Base-by-base conservation (phyloP, 2,329 filamentous ascomycete species). In the Helicocarpus griseus region DNA sequence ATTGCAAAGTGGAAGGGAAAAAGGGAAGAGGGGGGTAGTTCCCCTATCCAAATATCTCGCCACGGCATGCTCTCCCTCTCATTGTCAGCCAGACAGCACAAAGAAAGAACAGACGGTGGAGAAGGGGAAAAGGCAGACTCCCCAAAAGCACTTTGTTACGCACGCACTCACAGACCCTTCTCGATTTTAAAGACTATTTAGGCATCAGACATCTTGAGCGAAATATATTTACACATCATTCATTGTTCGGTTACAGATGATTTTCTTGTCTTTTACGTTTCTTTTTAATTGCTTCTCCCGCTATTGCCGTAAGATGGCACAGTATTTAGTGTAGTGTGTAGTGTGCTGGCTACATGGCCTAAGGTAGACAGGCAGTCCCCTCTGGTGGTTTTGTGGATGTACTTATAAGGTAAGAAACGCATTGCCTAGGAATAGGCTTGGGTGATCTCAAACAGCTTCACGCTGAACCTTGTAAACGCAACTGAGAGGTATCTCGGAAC, bases 161-260 rank as follows among this genome's bases (percentile, higher is more conserved):
- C 31, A 35, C 31, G 31, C 31, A 14, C 45, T 6, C 13, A 36
- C 19, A 29, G 21, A 21, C 26, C n/a, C 4, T 11, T 46, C 35
- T 47, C 36, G 45, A 47, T 24, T 47, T 35, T 21, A n/a, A 26
- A n/a, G 17, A 36, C 31, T 24, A 17, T 47, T 26, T 47, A 47
- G 45, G 29, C 31, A 47, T 47, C 45, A 47, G 31, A 35, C 31
- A 17, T 17, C 45, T 35, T 26, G 45, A 47, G 45, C 19, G 31
- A 47, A 35, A 47, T 36, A 47, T 47, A 36, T 36, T n/a, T 47
- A 47, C n/a, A 26, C 31, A 47, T 36, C 45, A 47, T 24, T 39
- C 24, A 45, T 46, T 24, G 40, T 48, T 31, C 19, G 4, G 22
- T 22, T 49, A 26, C n/a, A 29, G 24, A 14, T n/a, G 9, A 26